phyloP scores from a whole-genome alignment of 495 filamentous ascomycete genomes.

The Xylaria acuta region DNA sequence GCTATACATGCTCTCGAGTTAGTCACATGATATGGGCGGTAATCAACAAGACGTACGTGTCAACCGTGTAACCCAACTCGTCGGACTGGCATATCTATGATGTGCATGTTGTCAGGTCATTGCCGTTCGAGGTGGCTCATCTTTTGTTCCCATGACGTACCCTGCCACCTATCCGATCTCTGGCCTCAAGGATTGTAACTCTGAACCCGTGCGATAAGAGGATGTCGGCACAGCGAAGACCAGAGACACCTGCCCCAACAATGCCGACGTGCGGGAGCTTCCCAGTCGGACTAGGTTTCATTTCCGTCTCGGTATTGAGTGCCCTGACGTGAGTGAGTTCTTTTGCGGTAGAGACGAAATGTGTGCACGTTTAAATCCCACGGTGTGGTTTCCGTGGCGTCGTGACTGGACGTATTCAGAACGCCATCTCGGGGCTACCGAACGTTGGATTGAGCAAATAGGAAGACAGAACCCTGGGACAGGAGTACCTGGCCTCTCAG shows the following conservation, averaged over 20 bases:
- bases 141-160: background rate
- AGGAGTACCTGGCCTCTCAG: background rate
- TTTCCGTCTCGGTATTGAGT: background rate
- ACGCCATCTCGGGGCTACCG: background rate
- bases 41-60: background rate
- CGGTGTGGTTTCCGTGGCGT: background rate
- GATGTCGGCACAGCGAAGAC: background rate
- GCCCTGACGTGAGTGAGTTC: background rate
- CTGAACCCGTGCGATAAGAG: background rate
- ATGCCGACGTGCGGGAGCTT: background rate
- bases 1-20: background rate
- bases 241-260: constrained; percentile 26
- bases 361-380: background rate
- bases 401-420: background rate
- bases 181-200: background rate
- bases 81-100: background rate
- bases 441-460: background rate
- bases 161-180: background rate
- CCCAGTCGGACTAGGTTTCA: background rate
- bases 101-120: background rate
- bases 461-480: background rate
- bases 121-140: background rate
- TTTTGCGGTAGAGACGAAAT: background rate
- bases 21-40: background rate
- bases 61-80: background rate